These are phyloP conservation scores for Russula griseocarnosa DNA, from an alignment of 768 basidiomycete genomes.

Conservation along the genomic window DNA sequence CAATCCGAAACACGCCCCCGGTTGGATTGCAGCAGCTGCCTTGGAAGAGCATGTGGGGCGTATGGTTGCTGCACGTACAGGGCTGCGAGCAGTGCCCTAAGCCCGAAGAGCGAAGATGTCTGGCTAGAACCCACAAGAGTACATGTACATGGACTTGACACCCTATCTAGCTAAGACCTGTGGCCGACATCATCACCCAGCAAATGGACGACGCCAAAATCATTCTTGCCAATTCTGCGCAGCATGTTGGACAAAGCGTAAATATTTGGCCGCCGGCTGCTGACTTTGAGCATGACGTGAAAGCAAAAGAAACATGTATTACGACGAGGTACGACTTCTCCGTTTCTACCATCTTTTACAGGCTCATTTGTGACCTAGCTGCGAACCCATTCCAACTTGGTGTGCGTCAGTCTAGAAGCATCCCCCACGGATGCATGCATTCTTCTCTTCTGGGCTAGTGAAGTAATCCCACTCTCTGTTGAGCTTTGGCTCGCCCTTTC, in stretches of 20 bases:
- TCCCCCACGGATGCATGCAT: constrained; percentile 87
- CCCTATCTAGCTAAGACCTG: background rate
- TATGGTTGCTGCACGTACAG: constrained; percentile 89
- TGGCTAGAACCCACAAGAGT: constrained; percentile 97
- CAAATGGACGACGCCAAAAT: constrained; percentile 92
- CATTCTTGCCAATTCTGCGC: constrained; percentile 89
- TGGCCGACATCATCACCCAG: constrained; percentile 39
- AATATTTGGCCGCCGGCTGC: constrained; percentile 96
- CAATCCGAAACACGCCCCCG: constrained; percentile 96
- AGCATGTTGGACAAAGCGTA: constrained; percentile 90
- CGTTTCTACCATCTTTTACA: background rate
- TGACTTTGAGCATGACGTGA: constrained; percentile 78
- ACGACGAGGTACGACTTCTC: constrained; percentile 64
- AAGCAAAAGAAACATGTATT: constrained; percentile 88
- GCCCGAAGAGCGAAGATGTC: constrained; percentile 94
- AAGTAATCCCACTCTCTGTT: constrained; percentile 92
- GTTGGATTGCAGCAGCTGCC: constrained; percentile 98
- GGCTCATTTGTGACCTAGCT: constrained; percentile 44
- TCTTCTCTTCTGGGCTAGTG: constrained; percentile 91
- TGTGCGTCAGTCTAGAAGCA: constrained; percentile 91
- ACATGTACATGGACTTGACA: constrained; percentile 55
- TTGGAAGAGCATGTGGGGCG: constrained; percentile 93
- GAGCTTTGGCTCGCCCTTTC: constrained; percentile 99
- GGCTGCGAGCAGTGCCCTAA: constrained; percentile 96
- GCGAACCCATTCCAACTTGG: constrained; percentile 98